Base-by-base conservation (phyloP, 2,329 filamentous ascomycete species). In the Amphichorda felina region DNA sequence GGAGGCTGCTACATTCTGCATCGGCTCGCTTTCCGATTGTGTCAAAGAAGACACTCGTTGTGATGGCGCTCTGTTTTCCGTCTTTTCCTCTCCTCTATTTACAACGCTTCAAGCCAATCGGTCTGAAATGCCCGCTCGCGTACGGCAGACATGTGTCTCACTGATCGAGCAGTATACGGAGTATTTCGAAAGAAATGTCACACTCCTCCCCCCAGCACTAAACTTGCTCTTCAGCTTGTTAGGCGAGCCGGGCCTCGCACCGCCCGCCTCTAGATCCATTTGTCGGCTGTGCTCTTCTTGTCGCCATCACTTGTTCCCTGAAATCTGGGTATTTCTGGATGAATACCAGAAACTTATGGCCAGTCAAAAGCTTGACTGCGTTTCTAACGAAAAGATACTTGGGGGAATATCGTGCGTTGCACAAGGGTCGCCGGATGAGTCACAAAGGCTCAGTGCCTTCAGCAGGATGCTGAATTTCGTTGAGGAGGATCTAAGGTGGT, bases 351-450 rank as follows among this genome's bases (percentile, higher is more conserved):
- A 66, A n/a, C 71, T 88, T 34, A 24, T 63, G 71, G 26, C 74
- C 75, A 38, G 39, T 26, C 39, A 45, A n/a, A 46, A 41, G 7
- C 62, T 83, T 8, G 81, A 88, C 42, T 72, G 72, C 27, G 61
- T 77, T 36, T 78, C 78, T 2, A 83, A 83, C 48, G 82, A 88
- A 49, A 75, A 75, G 45, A 72, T 89, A 1, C 66, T 86, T 5
- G 75, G 80, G 28, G 83, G 76, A 2, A 82, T 91, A 43, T 74
- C 82, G 8, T 77, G 75, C 8, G 78, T 91, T 30, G 70, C 87
- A 21, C 82, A 91, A 55, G 81, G 82, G 8, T 64, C 85, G 8
- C 60, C 72, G 1, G 67, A 74, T 2, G 68, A 79, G 33, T 56
- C 62, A 16, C 60, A 63, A 13, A 75, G 75, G 41, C 54, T 72